Evolutionary conservation across 164 flowering plant species (phyloP).

Genomic region (Nelumbo lutea): DNA sequence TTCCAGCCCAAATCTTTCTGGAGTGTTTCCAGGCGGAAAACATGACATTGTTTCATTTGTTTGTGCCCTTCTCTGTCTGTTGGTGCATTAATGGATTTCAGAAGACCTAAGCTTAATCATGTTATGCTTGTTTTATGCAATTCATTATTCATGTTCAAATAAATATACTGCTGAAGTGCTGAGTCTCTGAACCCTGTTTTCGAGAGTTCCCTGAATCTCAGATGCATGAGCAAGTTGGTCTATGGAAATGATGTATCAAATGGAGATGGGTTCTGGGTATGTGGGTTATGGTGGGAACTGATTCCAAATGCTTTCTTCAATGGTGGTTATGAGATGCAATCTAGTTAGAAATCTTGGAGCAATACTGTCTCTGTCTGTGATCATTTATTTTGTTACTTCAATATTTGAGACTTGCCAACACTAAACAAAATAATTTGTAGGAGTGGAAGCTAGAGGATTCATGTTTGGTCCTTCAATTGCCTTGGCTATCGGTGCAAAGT

Average conservation of each 20-base stretch:
- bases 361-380: neutral
- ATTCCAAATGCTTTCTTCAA: too few species aligned
- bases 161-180: neutral
- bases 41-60: neutral
- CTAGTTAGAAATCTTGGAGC: too few species aligned
- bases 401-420: neutral
- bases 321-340: too few species aligned
- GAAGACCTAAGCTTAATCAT: neutral
- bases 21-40: too few species aligned
- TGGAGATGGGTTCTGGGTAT: too few species aligned
- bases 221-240: too few species aligned
- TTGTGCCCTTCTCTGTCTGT: neutral
- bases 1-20: too few species aligned
- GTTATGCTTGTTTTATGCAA: neutral
- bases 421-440: constrained; percentile 28
- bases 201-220: neutral
- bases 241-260: too few species aligned
- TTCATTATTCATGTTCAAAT: neutral
- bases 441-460: constrained; percentile 97
- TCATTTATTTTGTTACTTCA: neutral
- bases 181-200: neutral
- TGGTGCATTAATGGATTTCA: too few species aligned
- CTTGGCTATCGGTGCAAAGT: constrained; percentile 90
- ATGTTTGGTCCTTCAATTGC: constrained; percentile 94
- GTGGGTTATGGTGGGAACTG: too few species aligned